Percentiles rank a stretch among this genome's conserved stretches.
Evolutionary conservation across 805 yeast species (phyloP).

Genomic region (Candida maesae): DNA sequence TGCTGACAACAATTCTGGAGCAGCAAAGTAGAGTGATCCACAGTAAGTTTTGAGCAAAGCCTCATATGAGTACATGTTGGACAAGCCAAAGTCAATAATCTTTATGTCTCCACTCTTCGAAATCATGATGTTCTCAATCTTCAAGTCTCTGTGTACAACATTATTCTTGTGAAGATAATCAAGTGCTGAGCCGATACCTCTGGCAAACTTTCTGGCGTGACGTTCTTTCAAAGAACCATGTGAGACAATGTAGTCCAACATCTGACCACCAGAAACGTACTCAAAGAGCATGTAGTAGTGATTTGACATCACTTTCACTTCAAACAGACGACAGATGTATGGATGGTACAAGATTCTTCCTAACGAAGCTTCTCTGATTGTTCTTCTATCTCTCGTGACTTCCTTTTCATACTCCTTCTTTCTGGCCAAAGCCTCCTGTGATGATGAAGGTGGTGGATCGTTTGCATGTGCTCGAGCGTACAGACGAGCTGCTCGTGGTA

Average conservation of each 20-base stretch:
- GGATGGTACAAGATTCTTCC: conserved; percentile 91
- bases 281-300: conserved; percentile 97
- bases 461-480: conserved; percentile 69
- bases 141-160: conserved; percentile 94
- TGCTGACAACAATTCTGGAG: conserved; percentile 93
- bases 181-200: conserved; percentile 91
- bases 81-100: conserved; percentile 93
- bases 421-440: conserved; percentile 53
- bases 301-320: conserved; percentile 93
- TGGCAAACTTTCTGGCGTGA: conserved; percentile 90
- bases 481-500: conserved; percentile 80
- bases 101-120: conserved; percentile 91
- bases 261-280: conserved; percentile 95
- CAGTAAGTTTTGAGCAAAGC: conserved; percentile 86
- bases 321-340: conserved; percentile 85
- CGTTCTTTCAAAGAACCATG: conserved; percentile 93
- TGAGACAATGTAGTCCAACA: conserved; percentile 93
- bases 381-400: conserved; percentile 84
- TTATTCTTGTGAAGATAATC: conserved; percentile 92
- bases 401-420: conserved; percentile 77
- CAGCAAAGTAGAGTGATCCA: conserved; percentile 97
- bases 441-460: conserved; percentile 61
- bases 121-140: conserved; percentile 94
- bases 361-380: conserved; percentile 91
- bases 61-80: conserved; percentile 74